Evolutionary conservation across 768 basidiomycete species (phyloP), one percentile per base, ranked within the genome.

Genomic region (Podaxis rugospora): DNA sequence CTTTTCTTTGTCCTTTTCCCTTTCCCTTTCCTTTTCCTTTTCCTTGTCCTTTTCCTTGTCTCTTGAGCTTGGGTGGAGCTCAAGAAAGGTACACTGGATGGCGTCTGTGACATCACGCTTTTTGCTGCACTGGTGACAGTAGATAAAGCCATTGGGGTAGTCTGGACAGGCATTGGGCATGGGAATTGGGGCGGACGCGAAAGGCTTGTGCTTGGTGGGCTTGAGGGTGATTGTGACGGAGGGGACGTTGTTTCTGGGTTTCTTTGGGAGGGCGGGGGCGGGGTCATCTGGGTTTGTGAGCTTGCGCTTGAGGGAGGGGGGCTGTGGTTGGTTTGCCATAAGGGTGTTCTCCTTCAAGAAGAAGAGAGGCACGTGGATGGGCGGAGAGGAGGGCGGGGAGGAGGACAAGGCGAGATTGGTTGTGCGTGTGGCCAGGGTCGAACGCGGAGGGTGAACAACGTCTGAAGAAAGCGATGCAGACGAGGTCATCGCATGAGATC

Each of bases 81-180:
- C 69, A 25, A 69, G 58, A 57, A 67, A 66, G 13, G 75, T 79
- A 66, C 79, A 83, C 27, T 74, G 74, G 18, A 77, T 67, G 37
- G 65, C 67, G 49, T 63, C 75, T 78, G 73, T 67, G 28, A 70
- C 67, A 64, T 83, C 84, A 54, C 84, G 83, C 65, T 86, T 88
- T 68, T 80, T 81, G 63, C 77, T 78, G 71, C 90, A 90, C 67
- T 90, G 89, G 69, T 90, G 90, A 64, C 90, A 92, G 64, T 85
- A 83, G 53, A 83, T 71, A 69, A 78, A 67, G 66, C 80, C 77
- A 55, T 74, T 72, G 10, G 75, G 74, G 63, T 71, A 75, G n/a
- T 75, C 72, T 5, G 68, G 59, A 27, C 66, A 70, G 4, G 68
- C 65, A 40, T 73, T 71, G 57, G 59, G 52, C 59, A 58, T 62